phyloP scores from a whole-genome alignment of 1,139 yeast genomes.

The Candida sp. region DNA sequence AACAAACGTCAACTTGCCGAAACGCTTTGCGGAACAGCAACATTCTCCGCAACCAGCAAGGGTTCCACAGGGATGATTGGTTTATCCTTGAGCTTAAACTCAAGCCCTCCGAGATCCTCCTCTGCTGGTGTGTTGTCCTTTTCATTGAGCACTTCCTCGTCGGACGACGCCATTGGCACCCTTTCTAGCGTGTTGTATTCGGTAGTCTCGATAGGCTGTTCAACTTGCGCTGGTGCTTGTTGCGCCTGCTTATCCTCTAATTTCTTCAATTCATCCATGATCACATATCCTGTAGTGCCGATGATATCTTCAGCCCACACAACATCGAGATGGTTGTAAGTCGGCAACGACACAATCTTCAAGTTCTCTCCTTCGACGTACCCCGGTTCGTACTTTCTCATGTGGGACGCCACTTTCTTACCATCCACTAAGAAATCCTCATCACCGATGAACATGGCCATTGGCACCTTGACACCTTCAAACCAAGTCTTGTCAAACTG shows the following conservation, averaged over 20 bases:
- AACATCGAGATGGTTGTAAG: conserved; percentile 59
- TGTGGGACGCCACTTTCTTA: conserved; percentile 52
- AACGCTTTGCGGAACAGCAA: not conserved
- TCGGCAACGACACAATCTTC: conserved; percentile 42
- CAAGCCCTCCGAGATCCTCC: not conserved
- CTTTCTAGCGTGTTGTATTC: not conserved
- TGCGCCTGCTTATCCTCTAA: not conserved
- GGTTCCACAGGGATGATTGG: not conserved
- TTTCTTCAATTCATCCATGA: conserved; percentile 14
- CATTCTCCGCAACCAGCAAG: not conserved
- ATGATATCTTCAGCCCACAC: conserved; percentile 59
- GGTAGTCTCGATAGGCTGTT: not conserved
- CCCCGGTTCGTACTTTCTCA: conserved; percentile 52
- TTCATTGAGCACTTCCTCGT: conserved; percentile 1
- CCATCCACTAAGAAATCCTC: conserved; percentile 74
- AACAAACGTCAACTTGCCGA: not conserved
- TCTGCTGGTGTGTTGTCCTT: not conserved
- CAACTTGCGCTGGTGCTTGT: not conserved
- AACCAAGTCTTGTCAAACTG: conserved; percentile 63
- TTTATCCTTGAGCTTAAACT: not conserved
- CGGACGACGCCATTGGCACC: not conserved
- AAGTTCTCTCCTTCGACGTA: conserved; percentile 43
- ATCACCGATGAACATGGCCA: conserved; percentile 65
- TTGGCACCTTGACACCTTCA: conserved; percentile 48
- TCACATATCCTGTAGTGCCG: conserved; percentile 31